Base-by-base conservation (phyloP, 306 rosid genomes). In the Cicer chorassanicum region DNA sequence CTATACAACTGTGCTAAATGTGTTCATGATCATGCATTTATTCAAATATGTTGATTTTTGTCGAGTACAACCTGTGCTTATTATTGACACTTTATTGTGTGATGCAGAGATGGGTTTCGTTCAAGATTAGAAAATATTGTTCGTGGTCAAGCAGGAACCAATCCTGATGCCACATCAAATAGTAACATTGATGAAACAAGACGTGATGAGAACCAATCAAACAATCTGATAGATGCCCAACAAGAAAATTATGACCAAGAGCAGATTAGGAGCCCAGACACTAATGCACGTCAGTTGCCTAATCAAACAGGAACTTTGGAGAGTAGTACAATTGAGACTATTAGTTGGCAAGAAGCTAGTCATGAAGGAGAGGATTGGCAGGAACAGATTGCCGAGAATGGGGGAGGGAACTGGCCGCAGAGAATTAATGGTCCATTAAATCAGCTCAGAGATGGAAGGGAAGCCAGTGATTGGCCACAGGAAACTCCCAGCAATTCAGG, bases 51-150 rank as follows among this genome's bases (percentile, higher is more conserved):
- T 7, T 73, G 59, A 8, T 70, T 76, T 48, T 54, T 75, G 51
- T 48, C 49, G 66, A 57, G 62, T 24, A 34, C 38, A 65, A 74
- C 42, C 54, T 51, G 36, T 63, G 38, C 43, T 12, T 80, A 68
- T 77, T 60, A 64, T 68, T 84, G 78, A 86, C 70, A 46, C 29
- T 41, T 71, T 56, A 74, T 68, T 78, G 18, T 74, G 51, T 65
- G 73, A 62, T 62, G 64, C 75, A 95, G 99, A 95, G 97, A 95
- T 56, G 99, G 99, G 38, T 95, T 95, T 81, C 93, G 97, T 21
- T 87, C 89, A 73, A 90, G 91, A 80, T 88, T 92, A 81, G 99
- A 95, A 86, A 90, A 45, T 78, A 90, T 94, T 79, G 99, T 92
- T 69, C 99, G 93, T 77, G 96, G 92, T 75, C 99, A 92, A 80